Conservation (phyloP, 352 stramenopile genomes). For the Globisporangium megalacanthum region DNA sequence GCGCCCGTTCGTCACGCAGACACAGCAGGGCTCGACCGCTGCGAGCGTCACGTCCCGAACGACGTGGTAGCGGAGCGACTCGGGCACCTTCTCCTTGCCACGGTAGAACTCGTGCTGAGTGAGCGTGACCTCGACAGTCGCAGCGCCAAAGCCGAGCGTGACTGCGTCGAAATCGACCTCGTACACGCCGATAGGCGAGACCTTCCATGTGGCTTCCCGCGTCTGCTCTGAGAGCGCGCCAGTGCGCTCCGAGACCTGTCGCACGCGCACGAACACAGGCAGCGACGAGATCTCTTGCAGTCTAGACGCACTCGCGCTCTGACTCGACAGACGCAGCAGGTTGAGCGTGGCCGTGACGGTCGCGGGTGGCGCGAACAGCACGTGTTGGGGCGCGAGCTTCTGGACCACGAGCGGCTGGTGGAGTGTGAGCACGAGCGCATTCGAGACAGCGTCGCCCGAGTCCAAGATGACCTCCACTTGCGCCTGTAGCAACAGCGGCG, state of each 20-base stretch:
- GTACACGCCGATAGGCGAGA: conserved; percentile 48
- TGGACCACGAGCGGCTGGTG: conserved; percentile 47
- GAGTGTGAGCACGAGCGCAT: conserved; percentile 36
- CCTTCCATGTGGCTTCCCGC: conserved; percentile 38
- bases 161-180: conserved; percentile 58
- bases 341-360: conserved; percentile 44
- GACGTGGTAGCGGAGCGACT: conserved; percentile 44
- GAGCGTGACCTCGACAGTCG: conserved; percentile 45
- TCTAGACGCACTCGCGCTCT: conserved; percentile 3
- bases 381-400: conserved; percentile 46
- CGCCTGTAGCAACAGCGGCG: conserved; percentile 41
- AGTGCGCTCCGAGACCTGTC: conserved; percentile 45
- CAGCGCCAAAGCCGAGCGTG: conserved; percentile 45
- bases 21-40: conserved; percentile 43
- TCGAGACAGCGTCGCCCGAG: conserved; percentile 40
- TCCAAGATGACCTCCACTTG: conserved; percentile 59
- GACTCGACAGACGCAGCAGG: conserved; percentile 39
- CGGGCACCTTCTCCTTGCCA: conserved; percentile 28
- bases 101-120: conserved; percentile 48
- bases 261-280: conserved; percentile 51
- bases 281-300: conserved; percentile 39
- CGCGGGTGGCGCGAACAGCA: conserved; percentile 46
- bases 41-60: conserved; percentile 38
- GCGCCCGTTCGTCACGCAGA: conserved; percentile 53
- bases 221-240: conserved; percentile 46